These are phyloP conservation scores for Monosporascus sp. DNA, from an alignment of 2,329 filamentous ascomycete species.

Conservation along the genomic window DNA sequence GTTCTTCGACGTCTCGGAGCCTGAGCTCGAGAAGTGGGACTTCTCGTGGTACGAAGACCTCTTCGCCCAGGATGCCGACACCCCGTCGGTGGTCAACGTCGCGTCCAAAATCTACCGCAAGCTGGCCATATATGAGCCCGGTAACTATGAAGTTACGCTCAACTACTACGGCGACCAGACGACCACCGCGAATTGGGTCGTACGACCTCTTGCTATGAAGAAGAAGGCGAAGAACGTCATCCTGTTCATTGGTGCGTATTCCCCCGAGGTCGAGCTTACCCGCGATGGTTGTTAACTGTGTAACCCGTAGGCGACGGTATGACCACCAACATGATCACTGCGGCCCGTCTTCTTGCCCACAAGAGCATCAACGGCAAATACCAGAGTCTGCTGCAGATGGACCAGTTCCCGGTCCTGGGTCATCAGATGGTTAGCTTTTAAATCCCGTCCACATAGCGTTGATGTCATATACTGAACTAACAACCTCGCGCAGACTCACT, in stretches of 20 bases:
- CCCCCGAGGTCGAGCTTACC: neutral
- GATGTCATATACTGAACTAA: neutral
- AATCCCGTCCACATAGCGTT: neutral
- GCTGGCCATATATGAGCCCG: constrained; percentile 71
- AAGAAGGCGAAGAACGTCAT: constrained; percentile 81
- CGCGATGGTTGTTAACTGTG: neutral
- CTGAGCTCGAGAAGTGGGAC: constrained; percentile 71
- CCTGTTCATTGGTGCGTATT: constrained; percentile 66
- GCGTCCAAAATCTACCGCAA: constrained; percentile 73
- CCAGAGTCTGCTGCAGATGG: constrained; percentile 67
- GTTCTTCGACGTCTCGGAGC: constrained; percentile 66
- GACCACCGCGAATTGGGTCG: constrained; percentile 71
- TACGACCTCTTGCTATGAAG: constrained; percentile 62
- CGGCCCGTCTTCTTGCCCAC: constrained; percentile 74
- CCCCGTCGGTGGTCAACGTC: constrained; percentile 70
- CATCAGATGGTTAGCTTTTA: constrained; percentile 62
- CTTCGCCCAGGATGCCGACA: constrained; percentile 67
- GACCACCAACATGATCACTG: constrained; percentile 75
- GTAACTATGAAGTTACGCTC: constrained; percentile 71
- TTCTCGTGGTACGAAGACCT: constrained; percentile 84
- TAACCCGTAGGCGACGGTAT: constrained; percentile 45
- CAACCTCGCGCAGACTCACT: constrained; percentile 54
- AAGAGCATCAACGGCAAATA: constrained; percentile 82
- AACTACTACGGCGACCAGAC: constrained; percentile 67
- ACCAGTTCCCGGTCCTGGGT: constrained; percentile 78